Evolutionary conservation across 2,329 filamentous ascomycete genomes (phyloP).

Genomic region (Fusarium lateritium): DNA sequence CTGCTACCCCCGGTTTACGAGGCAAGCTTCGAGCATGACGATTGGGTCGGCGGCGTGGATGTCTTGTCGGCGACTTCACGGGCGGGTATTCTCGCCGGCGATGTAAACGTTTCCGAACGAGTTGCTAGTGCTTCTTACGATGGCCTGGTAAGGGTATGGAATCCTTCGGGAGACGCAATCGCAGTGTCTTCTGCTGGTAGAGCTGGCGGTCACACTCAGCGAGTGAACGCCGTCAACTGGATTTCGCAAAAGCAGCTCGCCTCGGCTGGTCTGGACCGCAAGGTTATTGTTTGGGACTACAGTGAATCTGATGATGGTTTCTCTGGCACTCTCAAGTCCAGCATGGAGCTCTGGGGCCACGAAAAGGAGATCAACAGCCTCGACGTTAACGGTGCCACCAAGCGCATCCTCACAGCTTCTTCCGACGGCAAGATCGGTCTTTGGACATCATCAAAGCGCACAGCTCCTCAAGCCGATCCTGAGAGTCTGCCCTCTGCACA

Average conservation of each 20-base stretch:
- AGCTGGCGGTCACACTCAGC: constrained; percentile 81
- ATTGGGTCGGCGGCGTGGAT: constrained; percentile 94
- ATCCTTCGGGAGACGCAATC: constrained; percentile 86
- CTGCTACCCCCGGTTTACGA: constrained; percentile 91
- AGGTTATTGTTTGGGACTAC: constrained; percentile 92
- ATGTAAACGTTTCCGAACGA: constrained; percentile 58
- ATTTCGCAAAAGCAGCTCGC: constrained; percentile 83
- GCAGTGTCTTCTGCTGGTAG: constrained; percentile 78
- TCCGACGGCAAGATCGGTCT: constrained; percentile 87
- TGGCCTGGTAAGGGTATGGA: constrained; percentile 90
- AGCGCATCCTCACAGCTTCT: constrained; percentile 87
- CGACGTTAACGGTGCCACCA: constrained; percentile 79
- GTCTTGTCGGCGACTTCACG: constrained; percentile 78
- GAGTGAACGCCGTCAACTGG: constrained; percentile 88
- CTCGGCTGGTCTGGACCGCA: constrained; percentile 87
- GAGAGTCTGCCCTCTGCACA: constrained; percentile 77
- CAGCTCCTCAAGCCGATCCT: constrained; percentile 80
- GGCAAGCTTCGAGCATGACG: constrained; percentile 95
- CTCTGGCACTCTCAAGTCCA: constrained; percentile 75
- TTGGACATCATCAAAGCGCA: constrained; percentile 86
- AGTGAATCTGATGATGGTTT: constrained; percentile 74
- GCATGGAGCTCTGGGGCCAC: constrained; percentile 88
- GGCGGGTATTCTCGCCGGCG: constrained; percentile 65
- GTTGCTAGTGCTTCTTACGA: constrained; percentile 97
- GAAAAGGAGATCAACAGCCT: constrained; percentile 80